Conservation (phyloP, 2,329 filamentous ascomycete species). For the Cryphonectria nitschkei region DNA sequence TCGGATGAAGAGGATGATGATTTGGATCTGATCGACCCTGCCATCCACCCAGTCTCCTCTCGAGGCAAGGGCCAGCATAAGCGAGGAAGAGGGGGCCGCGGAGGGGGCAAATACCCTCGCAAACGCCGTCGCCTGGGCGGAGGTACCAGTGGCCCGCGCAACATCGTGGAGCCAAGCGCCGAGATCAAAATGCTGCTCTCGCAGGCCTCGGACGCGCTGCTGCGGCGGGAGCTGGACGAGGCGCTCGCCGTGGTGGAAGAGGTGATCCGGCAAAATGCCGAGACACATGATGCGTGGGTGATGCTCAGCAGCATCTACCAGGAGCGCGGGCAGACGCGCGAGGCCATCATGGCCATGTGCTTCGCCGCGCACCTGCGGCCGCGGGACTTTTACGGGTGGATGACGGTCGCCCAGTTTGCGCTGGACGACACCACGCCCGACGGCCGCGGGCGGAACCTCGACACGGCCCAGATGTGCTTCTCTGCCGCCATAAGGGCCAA, state of each 20-base stretch:
- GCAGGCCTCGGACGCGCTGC: slow-evolving; percentile 69
- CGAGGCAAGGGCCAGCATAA: slow-evolving; percentile 25
- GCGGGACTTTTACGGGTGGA: slow-evolving; percentile 63
- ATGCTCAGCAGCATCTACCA: slow-evolving; percentile 64
- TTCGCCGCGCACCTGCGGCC: slow-evolving; percentile 66
- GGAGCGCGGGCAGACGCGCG: slow-evolving; percentile 60
- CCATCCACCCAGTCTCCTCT: slow-evolving; percentile 25
- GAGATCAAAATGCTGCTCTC: slow-evolving; percentile 72
- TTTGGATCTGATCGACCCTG: slow-evolving; percentile 20
- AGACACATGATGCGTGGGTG: slow-evolving; percentile 68
- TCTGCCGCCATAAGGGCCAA: slow-evolving; percentile 63
- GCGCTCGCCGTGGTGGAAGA: slow-evolving; percentile 64
- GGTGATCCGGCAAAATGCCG: slow-evolving; percentile 69
- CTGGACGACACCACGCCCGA: slow-evolving; percentile 50
- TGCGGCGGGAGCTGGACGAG: slow-evolving; percentile 58
- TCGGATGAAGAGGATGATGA: slow-evolving; percentile 20
- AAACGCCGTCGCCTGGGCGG: slow-evolving; percentile 7
- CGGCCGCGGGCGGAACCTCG: slow-evolving; percentile 54
- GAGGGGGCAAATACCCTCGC: slow-evolving; percentile 33
- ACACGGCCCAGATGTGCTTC: slow-evolving; percentile 62
- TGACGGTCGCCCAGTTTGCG: slow-evolving; percentile 61
- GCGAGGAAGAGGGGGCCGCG: slow-evolving; percentile 17
- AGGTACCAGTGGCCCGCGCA: slow-evolving; percentile 49
- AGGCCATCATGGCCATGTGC: slow-evolving; percentile 62
- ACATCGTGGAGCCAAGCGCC: slow-evolving; percentile 68